These are phyloP conservation scores for Pichia nakasei DNA, from an alignment of 805 yeast species.

Conservation along the genomic window DNA sequence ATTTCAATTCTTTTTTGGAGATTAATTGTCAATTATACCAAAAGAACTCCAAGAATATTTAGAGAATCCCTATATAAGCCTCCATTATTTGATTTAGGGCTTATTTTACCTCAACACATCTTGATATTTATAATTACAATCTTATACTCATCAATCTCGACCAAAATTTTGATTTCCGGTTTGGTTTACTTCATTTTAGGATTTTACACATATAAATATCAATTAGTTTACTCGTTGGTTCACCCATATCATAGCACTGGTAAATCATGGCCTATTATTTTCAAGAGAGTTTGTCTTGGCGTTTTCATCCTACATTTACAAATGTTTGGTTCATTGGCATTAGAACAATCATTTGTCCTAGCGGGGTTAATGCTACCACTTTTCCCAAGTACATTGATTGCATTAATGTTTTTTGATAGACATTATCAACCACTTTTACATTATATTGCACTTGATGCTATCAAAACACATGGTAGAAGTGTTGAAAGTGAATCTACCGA, in stretches of 20 bases:
- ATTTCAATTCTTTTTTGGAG: conserved; percentile 36
- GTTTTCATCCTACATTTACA: conserved; percentile 48
- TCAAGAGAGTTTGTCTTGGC: conserved; percentile 47
- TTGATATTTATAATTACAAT: conserved; percentile 49
- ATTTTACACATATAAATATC: conserved; percentile 53
- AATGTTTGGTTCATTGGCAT: conserved; percentile 55
- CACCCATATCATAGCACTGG: conserved; percentile 63
- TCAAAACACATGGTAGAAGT: conserved; percentile 31
- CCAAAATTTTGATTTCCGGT: conserved; percentile 52
- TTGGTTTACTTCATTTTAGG: conserved; percentile 48
- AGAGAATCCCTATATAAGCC: conserved; percentile 47
- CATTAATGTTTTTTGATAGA: conserved; percentile 43
- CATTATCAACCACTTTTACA: conserved; percentile 45
- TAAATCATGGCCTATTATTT: conserved; percentile 58
- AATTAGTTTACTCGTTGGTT: conserved; percentile 49
- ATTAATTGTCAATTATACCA: conserved; percentile 27
- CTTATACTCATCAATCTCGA: conserved; percentile 52
- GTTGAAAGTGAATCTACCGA: conserved; percentile 18
- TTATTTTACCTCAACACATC: conserved; percentile 54
- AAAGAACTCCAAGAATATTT: conserved; percentile 44
- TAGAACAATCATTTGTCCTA: conserved; percentile 46
- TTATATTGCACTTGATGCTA: conserved; percentile 53
- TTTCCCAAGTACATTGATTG: conserved; percentile 35
- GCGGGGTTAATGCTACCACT: conserved; percentile 43
- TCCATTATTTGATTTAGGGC: conserved; percentile 51